Conservation (phyloP, 2,329 filamentous ascomycete genomes). For the Penicillium sp. region DNA sequence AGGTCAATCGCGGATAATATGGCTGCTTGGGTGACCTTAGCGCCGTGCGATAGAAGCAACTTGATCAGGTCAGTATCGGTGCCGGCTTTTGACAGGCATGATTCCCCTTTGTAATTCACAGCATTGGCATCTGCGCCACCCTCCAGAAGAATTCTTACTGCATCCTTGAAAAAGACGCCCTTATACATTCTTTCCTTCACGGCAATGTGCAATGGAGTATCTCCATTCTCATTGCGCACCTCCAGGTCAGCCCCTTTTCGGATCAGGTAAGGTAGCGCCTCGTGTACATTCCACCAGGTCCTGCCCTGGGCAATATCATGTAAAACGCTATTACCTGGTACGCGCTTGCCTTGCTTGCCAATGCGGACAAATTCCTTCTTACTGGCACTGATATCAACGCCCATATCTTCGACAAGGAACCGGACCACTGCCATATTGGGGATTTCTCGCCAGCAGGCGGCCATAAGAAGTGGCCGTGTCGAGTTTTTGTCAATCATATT, state of each 20-base stretch:
- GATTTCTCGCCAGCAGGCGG: not conserved
- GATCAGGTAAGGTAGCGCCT: constrained; percentile 7
- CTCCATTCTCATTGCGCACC: not conserved
- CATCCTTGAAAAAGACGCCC: constrained; percentile 4
- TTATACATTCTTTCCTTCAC: not conserved
- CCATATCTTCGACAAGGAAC: constrained; percentile 6
- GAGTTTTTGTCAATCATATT: not conserved
- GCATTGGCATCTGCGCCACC: constrained; percentile 5
- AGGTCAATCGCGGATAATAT: constrained; percentile 8
- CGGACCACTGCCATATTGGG: constrained; percentile 1
- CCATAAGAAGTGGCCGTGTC: not conserved
- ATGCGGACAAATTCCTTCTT: not conserved
- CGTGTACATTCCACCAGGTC: constrained; percentile 3
- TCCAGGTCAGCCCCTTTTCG: constrained; percentile 3
- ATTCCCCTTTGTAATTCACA: not conserved
- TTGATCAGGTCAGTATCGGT: constrained; percentile 1
- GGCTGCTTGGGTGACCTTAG: not conserved
- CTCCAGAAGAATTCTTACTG: not conserved
- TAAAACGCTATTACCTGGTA: not conserved
- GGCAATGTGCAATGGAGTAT: constrained; percentile 6
- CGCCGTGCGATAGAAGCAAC: constrained; percentile 2
- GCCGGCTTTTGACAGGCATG: constrained; percentile 3
- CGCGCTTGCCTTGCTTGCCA: not conserved
- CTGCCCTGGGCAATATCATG: constrained; percentile 5
- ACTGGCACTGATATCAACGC: not conserved